A percentile compares a stretch with the other conserved stretches of the same genome.
Conservation (phyloP, 441 rosid genomes). For the Pelargonium citronellum region DNA sequence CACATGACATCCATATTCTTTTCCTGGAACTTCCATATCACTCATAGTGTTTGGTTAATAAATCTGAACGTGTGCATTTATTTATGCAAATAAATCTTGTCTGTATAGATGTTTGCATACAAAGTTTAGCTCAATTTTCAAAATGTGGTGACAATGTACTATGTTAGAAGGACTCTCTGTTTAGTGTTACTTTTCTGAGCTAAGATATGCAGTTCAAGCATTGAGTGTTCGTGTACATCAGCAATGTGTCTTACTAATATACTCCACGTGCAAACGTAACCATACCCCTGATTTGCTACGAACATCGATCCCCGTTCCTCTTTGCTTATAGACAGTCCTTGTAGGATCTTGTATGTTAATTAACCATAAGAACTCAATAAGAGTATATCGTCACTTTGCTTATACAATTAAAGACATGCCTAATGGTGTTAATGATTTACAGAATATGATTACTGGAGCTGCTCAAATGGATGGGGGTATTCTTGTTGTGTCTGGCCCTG, state of each 20-base stretch:
- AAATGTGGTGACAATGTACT: too few relatives aligned
- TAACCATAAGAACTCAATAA: neutral
- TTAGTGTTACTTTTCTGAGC: neutral
- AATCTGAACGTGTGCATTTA: neutral
- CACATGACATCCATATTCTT: neutral
- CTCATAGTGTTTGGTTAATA: neutral
- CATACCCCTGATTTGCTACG: constrained; percentile 94
- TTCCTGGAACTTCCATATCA: neutral
- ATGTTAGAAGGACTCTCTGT: too few relatives aligned
- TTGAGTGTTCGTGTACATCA: neutral
- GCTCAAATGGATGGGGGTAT: constrained; percentile 99
- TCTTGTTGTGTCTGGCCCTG: constrained; percentile 94
- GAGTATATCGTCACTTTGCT: too few relatives aligned
- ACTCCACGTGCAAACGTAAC: constrained; percentile 2
- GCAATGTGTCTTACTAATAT: neutral
- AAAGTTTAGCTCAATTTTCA: too few relatives aligned
- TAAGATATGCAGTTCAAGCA: neutral
- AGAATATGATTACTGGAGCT: constrained; percentile 99
- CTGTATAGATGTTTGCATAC: neutral
- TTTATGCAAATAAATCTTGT: neutral
- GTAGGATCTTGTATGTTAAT: neutral
- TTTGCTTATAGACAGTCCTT: neutral
- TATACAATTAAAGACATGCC: constrained; percentile 6
- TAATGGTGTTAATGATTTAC: constrained; percentile 22
- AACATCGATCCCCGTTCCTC: constrained; percentile 75